Evolutionary conservation across 768 basidiomycete species (phyloP), one percentile per base, ranked within the genome.

Genomic region (Boletus tylopilopsis): DNA sequence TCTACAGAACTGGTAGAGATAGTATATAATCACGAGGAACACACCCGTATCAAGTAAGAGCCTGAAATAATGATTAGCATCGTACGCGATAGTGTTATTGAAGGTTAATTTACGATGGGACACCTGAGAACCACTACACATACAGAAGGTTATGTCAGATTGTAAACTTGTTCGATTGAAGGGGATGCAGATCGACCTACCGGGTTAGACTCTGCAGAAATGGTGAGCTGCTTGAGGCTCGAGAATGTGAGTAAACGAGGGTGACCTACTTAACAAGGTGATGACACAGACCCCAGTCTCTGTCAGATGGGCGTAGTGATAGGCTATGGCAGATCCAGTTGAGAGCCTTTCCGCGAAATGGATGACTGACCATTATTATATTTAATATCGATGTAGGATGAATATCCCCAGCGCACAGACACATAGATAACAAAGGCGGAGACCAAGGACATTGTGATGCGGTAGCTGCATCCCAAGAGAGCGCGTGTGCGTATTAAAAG

Each of bases 401-500:
- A 0, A 25, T 30, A 42, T 10, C 51, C 46, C 6, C 34, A 5
- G 11, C 36, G 7, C 12, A 25, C 23, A 40, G 49, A 16, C 18
- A 60, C 15, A 15, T 60, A 63, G 21, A 47, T 1, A 22, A 37
- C 19, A 30, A 63, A 61, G 18, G 19, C 16, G 2, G 16, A 21
- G 19, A 63, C 42, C 21, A 61, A 40, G 10, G 30, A 19, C 11
- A 37, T 22, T 15, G 47, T 47, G 4, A 49, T 19, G n/a, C 8
- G 19, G 25, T 21, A n/a, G 10, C 27, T 27, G 38, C 61, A 56
- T 5, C 30, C 51, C 61, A 58, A 63, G 24, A 61, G 50, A 6
- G 58, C 49, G 50, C 60, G 47, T 8, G 51, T 54, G 3, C 61
- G 57, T n/a, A 59, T n/a, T 32, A 61, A 21, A 27, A 62, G 47